These are phyloP conservation scores for Hyaloscypha hepaticicola DNA, from an alignment of 495 filamentous ascomycete species.

Conservation along the genomic window DNA sequence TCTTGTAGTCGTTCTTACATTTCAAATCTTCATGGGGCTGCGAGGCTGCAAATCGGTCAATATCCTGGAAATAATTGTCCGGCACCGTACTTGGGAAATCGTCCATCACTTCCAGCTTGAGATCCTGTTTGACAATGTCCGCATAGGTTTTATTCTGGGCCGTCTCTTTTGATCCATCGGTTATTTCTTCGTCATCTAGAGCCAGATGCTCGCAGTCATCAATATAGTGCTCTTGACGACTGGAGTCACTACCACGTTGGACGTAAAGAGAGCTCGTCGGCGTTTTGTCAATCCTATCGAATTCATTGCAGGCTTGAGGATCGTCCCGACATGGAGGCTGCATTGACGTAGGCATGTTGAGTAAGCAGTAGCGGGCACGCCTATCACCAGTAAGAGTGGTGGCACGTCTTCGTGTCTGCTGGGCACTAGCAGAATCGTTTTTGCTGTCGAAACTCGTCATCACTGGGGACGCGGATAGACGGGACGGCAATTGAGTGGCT, in stretches of 20 bases:
- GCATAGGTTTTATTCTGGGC: background rate
- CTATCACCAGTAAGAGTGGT: background rate
- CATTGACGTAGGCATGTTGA: too few species aligned
- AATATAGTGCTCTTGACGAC: background rate
- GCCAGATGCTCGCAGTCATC: background rate
- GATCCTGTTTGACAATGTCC: background rate
- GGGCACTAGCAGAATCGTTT: background rate
- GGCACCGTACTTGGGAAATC: background rate
- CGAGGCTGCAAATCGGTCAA: background rate
- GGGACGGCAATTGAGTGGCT: too few species aligned
- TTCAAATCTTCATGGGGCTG: background rate
- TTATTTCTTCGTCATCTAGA: background rate
- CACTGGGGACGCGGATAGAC: too few species aligned
- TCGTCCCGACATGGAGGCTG: too few species aligned
- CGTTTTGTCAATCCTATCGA: too few species aligned
- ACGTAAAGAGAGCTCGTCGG: too few species aligned
- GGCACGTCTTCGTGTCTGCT: background rate
- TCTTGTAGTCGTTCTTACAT: background rate
- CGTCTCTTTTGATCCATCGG: background rate
- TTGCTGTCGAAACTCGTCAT: background rate
- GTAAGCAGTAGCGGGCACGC: background rate
- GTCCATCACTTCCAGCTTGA: background rate
- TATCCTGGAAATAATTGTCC: background rate
- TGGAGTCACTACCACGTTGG: background rate
- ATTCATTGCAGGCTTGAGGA: too few species aligned